These are phyloP conservation scores for Monosporascus ibericus DNA, from an alignment of 2,329 filamentous ascomycete species.

Conservation along the genomic window DNA sequence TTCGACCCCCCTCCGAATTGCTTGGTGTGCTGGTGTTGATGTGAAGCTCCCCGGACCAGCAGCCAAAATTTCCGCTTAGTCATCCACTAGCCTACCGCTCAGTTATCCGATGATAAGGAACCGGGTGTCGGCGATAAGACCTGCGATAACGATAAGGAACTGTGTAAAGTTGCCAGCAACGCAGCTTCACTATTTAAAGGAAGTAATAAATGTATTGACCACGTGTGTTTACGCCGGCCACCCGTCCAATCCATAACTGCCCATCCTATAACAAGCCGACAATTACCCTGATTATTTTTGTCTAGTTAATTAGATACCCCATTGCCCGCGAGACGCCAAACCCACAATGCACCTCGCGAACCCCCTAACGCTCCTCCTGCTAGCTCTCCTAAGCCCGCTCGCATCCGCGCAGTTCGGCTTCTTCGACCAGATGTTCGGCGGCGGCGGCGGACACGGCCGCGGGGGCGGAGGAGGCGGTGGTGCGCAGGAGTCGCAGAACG, in stretches of 20 bases:
- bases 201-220: no score
- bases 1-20: slow-evolving; percentile 5
- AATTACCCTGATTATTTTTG: no score
- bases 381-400: slow-evolving; percentile 54
- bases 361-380: slow-evolving; percentile 33
- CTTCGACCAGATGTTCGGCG: slow-evolving; percentile 95
- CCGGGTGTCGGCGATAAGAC: background rate
- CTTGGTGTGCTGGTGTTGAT: slow-evolving; percentile 2
- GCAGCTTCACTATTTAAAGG: slow-evolving; percentile 1
- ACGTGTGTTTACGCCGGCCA: no score
- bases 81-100: slow-evolving; percentile 10
- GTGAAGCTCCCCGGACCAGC: slow-evolving; percentile 5
- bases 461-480: slow-evolving; percentile 22
- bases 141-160: slow-evolving; percentile 19
- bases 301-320: no score
- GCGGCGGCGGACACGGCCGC: slow-evolving; percentile 31
- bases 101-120: no score
- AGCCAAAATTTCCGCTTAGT: slow-evolving; percentile 33
- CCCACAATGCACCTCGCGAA: slow-evolving; percentile 26
- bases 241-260: no score
- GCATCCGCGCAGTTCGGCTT: slow-evolving; percentile 84
- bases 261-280: no score
- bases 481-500: slow-evolving; percentile 64
- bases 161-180: slow-evolving; percentile 18
- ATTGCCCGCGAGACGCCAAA: background rate